A percentile compares a stretch with the other conserved stretches of the same genome.
Evolutionary conservation across 2,329 filamentous ascomycete species (phyloP).

Genomic region (Sarocladium brachiariae): DNA sequence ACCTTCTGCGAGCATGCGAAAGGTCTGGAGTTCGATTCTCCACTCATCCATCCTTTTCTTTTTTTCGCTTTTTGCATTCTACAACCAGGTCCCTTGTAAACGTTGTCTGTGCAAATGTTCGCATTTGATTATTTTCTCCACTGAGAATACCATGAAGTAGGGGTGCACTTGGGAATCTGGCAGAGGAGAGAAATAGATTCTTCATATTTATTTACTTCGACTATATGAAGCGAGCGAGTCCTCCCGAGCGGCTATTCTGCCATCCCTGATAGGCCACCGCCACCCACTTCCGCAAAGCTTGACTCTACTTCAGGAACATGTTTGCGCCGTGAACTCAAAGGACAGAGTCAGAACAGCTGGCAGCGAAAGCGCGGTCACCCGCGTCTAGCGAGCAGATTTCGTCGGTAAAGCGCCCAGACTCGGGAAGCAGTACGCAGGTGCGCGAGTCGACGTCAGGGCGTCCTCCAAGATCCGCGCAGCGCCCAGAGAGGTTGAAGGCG

Average conservation of each 20-base stretch:
- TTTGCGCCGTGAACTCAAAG: no score
- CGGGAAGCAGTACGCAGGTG: background rate
- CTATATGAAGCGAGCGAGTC: no score
- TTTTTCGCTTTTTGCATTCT: conserved; percentile 3
- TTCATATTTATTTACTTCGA: no score
- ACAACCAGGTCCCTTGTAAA: background rate
- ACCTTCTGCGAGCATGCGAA: conserved; percentile 1
- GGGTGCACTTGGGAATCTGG: no score
- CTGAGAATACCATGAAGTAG: no score
- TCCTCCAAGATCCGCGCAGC: background rate
- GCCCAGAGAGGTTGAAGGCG: background rate
- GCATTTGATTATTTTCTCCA: no score
- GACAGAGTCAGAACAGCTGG: background rate
- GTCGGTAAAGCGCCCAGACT: background rate
- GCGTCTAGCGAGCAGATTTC: background rate
- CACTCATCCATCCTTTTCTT: conserved; percentile 4
- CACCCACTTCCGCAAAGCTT: no score
- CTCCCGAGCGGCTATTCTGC: no score
- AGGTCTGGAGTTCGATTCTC: conserved; percentile 8
- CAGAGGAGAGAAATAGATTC: no score
- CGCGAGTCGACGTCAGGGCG: background rate
- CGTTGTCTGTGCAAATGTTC: no score
- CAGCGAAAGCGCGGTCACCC: background rate
- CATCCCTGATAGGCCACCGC: no score
- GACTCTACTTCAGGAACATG: no score